Conservation (phyloP, 2,329 filamentous ascomycete species). For the Ophiostoma piceae region DNA sequence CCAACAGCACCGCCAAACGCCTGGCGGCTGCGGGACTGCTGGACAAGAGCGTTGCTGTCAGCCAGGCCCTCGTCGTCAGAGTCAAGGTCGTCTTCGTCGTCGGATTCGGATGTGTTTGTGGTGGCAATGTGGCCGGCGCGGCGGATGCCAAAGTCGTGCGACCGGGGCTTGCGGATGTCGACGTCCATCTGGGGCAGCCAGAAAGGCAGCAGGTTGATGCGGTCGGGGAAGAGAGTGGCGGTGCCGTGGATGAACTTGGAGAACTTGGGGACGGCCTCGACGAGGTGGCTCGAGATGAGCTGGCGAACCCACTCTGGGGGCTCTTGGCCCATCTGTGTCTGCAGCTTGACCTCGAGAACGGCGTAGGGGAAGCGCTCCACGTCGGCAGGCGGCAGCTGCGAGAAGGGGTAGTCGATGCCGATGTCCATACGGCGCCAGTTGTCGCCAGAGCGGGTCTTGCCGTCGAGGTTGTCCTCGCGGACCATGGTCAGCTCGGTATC, state of each 20-base stretch:
- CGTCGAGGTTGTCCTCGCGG: constrained; percentile 91
- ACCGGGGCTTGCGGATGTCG: constrained; percentile 89
- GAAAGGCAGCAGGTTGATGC: constrained; percentile 86
- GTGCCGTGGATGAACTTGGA: constrained; percentile 98
- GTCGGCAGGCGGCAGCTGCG: constrained; percentile 77
- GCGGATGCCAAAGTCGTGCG: constrained; percentile 85
- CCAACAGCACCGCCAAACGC: constrained; percentile 19
- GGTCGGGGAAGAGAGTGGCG: constrained; percentile 76
- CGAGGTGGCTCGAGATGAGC: constrained; percentile 84
- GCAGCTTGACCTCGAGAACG: constrained; percentile 92
- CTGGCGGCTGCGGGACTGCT: constrained; percentile 33
- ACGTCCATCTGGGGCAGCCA: constrained; percentile 99
- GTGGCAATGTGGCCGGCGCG: constrained; percentile 69
- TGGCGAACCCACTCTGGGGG: constrained; percentile 96
- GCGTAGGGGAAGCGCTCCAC: constrained; percentile 92
- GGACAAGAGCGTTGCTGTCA: constrained; percentile 32
- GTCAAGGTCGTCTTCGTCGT: constrained; percentile 51
- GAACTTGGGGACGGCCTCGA: constrained; percentile 98
- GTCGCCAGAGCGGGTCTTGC: constrained; percentile 65
- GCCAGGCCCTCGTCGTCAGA: constrained; percentile 67
- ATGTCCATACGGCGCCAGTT: constrained; percentile 98
- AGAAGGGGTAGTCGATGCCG: constrained; percentile 91
- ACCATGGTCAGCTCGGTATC: constrained; percentile 95
- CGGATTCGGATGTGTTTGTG: constrained; percentile 71
- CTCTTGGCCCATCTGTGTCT: constrained; percentile 91